phyloP scores from a whole-genome alignment of 768 basidiomycete species.

The Lactifluus hygrophoroides region DNA sequence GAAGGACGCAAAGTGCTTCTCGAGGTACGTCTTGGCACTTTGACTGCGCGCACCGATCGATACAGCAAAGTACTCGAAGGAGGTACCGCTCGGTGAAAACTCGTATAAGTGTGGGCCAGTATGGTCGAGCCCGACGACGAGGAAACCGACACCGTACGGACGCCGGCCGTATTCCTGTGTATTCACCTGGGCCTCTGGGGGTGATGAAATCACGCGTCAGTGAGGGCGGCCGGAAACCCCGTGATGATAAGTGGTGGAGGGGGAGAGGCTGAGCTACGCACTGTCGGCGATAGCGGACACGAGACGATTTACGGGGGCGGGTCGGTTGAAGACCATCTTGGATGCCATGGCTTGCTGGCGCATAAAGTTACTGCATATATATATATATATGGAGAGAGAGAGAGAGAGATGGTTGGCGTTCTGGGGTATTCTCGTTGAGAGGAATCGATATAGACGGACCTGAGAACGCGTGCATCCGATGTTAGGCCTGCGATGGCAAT shows the following conservation, averaged over 20 bases:
- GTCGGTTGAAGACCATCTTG: slow-evolving; percentile 91
- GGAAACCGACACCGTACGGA: slow-evolving; percentile 97
- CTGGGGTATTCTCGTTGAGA: background rate
- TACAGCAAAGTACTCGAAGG: slow-evolving; percentile 97
- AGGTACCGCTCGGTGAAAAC: slow-evolving; percentile 95
- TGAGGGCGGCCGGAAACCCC: no score
- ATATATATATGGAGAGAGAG: no score
- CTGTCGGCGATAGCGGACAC: slow-evolving; percentile 94
- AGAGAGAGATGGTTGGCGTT: background rate
- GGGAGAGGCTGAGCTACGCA: slow-evolving; percentile 34
- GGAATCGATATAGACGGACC: slow-evolving; percentile 41
- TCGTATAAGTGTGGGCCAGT: slow-evolving; percentile 97
- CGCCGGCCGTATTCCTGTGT: slow-evolving; percentile 97
- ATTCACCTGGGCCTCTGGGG: slow-evolving; percentile 90
- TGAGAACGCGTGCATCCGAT: slow-evolving; percentile 93
- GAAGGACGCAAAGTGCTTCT: slow-evolving; percentile 88
- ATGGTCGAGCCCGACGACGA: slow-evolving; percentile 93
- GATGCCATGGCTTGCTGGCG: slow-evolving; percentile 95
- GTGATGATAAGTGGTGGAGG: no score
- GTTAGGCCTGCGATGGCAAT: slow-evolving; percentile 99
- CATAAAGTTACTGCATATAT: slow-evolving; percentile 83
- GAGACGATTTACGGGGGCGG: slow-evolving; percentile 88
- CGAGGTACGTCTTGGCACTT: slow-evolving; percentile 97
- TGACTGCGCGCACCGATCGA: slow-evolving; percentile 97
- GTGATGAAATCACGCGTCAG: background rate